Evolutionary conservation across 805 yeast species (phyloP).

Genomic region (Candida patagonica): DNA sequence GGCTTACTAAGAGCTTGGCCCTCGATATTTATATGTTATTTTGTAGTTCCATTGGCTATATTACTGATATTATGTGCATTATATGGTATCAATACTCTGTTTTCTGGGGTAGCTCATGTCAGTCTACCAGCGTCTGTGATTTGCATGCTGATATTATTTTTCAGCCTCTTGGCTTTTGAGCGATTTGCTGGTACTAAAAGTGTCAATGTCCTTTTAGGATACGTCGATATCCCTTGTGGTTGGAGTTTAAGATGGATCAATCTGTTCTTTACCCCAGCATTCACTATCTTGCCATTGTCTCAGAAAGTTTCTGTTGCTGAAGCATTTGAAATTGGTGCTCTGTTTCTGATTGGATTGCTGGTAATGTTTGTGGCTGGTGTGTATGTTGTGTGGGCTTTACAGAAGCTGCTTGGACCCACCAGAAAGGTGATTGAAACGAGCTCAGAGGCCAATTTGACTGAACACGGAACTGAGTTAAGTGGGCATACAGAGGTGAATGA

Average conservation of each 20-base stretch:
- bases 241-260: constrained; percentile 71
- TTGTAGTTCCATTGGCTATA: constrained; percentile 39
- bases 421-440: constrained; percentile 7
- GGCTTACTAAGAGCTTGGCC: neutral
- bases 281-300: constrained; percentile 60
- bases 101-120: constrained; percentile 36
- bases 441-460: no score
- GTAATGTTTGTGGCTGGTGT: constrained; percentile 42
- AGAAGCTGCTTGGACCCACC: constrained; percentile 24
- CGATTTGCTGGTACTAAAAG: constrained; percentile 29
- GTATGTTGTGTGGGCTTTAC: constrained; percentile 38
- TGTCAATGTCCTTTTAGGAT: constrained; percentile 22
- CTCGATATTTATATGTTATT: constrained; percentile 5
- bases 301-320: constrained; percentile 57
- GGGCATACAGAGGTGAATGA: no score
- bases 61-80: constrained; percentile 36
- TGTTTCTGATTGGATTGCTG: constrained; percentile 57
- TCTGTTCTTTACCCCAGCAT: constrained; percentile 69
- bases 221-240: constrained; percentile 54
- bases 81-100: constrained; percentile 44
- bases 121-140: constrained; percentile 64
- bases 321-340: constrained; percentile 65
- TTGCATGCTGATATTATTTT: constrained; percentile 53
- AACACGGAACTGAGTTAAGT: no score
- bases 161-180: constrained; percentile 35